Conservation (phyloP, 805 yeast genomes). For the Candida coleopterorum region DNA sequence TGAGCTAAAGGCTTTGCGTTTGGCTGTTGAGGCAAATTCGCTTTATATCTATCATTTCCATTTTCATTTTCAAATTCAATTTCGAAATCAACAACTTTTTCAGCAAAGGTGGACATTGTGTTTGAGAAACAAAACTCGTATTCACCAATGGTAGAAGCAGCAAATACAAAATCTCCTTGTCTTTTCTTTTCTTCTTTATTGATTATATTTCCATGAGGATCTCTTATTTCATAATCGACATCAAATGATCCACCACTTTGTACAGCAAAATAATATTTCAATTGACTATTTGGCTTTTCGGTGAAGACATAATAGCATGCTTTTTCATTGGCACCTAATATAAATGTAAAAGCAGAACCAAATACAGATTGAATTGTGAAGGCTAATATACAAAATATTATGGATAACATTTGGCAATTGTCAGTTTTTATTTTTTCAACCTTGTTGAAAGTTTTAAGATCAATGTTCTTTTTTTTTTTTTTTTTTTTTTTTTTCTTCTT, state of each 20-base stretch:
- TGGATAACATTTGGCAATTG: slow-evolving; percentile 10
- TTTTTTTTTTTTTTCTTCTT: not conserved
- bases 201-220: slow-evolving; percentile 53
- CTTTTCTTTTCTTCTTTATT: slow-evolving; percentile 56
- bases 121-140: slow-evolving; percentile 84
- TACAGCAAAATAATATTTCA: slow-evolving; percentile 80
- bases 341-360: slow-evolving; percentile 65
- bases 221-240: slow-evolving; percentile 61
- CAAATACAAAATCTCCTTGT: slow-evolving; percentile 76
- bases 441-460: not conserved
- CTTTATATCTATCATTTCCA: slow-evolving; percentile 40
- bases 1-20: slow-evolving; percentile 46
- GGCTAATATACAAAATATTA: slow-evolving; percentile 16
- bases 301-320: slow-evolving; percentile 72
- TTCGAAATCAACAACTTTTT: slow-evolving; percentile 82
- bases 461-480: not conserved
- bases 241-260: slow-evolving; percentile 78
- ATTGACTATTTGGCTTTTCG: slow-evolving; percentile 49
- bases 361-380: slow-evolving; percentile 25
- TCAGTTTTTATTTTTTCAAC: not conserved
- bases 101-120: slow-evolving; percentile 76
- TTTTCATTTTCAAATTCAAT: slow-evolving; percentile 48
- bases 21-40: slow-evolving; percentile 54
- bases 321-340: slow-evolving; percentile 68
- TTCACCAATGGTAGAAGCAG: slow-evolving; percentile 66